These are phyloP conservation scores for Colletotrichum horii DNA, from an alignment of 2,329 filamentous ascomycete species.

Conservation along the genomic window DNA sequence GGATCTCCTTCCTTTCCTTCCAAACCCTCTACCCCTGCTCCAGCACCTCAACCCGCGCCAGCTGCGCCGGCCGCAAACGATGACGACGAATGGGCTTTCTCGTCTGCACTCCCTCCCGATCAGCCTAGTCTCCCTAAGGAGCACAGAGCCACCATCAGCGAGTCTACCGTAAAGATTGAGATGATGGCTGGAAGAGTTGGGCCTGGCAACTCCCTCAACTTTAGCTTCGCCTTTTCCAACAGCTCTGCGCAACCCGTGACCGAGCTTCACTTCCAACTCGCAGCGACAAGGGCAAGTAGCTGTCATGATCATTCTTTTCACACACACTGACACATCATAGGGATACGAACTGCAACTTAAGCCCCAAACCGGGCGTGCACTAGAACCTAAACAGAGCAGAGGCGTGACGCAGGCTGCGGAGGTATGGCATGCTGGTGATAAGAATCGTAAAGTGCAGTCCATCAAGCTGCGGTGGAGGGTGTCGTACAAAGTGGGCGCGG, in stretches of 20 bases:
- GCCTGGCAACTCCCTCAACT: constrained; percentile 63
- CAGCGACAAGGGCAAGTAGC: constrained; percentile 82
- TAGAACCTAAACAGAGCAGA: constrained; percentile 73
- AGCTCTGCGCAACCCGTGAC: constrained; percentile 72
- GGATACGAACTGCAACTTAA: constrained; percentile 81
- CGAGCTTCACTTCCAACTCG: constrained; percentile 88
- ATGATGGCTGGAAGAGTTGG: constrained; percentile 71
- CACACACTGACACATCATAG: constrained; percentile 47
- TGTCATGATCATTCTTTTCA: neutral
- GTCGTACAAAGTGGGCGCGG: constrained; percentile 73
- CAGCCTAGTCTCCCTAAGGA: constrained; percentile 58
- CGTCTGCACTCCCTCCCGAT: constrained; percentile 78
- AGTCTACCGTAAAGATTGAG: constrained; percentile 73
- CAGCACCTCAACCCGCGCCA: constrained; percentile 33
- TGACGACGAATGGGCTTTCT: constrained; percentile 95
- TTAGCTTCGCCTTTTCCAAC: constrained; percentile 86
- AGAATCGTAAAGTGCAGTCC: constrained; percentile 70
- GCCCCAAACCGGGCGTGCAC: constrained; percentile 80
- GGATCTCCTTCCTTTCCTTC: constrained; percentile 42
- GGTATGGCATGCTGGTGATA: constrained; percentile 75
- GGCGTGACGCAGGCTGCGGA: constrained; percentile 85
- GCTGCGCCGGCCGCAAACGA: constrained; percentile 48
- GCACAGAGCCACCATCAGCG: constrained; percentile 71
- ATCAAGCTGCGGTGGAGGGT: constrained; percentile 92
- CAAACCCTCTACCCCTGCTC: constrained; percentile 39